Conservation (phyloP, 768 basidiomycete genomes). For the Russula abietina region DNA sequence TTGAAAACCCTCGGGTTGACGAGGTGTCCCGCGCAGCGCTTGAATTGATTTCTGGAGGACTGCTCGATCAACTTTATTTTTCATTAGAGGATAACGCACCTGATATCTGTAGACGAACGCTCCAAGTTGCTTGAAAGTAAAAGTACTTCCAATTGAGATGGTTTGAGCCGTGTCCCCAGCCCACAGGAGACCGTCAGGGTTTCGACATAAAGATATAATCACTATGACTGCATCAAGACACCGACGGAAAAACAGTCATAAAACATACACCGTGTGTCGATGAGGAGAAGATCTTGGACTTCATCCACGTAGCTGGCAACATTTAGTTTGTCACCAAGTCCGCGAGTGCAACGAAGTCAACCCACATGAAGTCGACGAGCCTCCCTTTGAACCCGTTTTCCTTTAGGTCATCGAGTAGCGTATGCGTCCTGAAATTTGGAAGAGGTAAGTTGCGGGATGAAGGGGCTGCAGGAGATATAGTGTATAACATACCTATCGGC, state of each 20-base stretch:
- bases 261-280: conserved; percentile 52
- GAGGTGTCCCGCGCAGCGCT: conserved; percentile 19
- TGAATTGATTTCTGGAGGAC: background rate
- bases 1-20: conserved; percentile 43
- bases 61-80: background rate
- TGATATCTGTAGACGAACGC: conserved; percentile 59
- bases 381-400: conserved; percentile 33
- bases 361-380: conserved; percentile 53
- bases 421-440: conserved; percentile 41
- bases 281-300: conserved; percentile 63
- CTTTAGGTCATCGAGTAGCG: conserved; percentile 37
- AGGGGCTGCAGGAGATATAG: background rate
- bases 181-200: conserved; percentile 67
- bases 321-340: too few relatives aligned
- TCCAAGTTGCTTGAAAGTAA: conserved; percentile 65
- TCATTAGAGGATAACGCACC: conserved; percentile 27
- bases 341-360: background rate
- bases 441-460: background rate
- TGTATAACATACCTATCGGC: conserved; percentile 50
- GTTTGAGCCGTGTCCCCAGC: conserved; percentile 79
- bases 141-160: conserved; percentile 65
- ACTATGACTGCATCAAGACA: conserved; percentile 37
- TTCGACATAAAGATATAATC: conserved; percentile 51
- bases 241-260: background rate
- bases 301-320: conserved; percentile 60